Conservation (phyloP, 2,329 filamentous ascomycete genomes). For the Ascochyta koolunga region DNA sequence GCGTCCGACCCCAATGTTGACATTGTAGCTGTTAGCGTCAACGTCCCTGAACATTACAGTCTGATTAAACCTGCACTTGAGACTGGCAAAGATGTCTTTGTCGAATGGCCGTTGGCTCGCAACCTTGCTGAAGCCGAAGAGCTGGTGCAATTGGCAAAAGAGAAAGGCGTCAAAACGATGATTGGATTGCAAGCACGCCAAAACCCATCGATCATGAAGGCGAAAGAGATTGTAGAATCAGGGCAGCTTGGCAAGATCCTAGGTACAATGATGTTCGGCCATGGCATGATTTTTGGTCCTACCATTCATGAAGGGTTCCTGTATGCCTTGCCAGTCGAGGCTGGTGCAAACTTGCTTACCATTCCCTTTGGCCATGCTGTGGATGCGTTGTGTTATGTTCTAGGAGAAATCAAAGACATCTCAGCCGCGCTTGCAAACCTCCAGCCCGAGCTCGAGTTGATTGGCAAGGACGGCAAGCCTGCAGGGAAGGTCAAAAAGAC, state of each 20-base stretch:
- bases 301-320: slow-evolving; percentile 33
- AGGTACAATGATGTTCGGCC: slow-evolving; percentile 40
- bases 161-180: slow-evolving; percentile 52
- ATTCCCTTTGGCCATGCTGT: slow-evolving; percentile 49
- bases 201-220: slow-evolving; percentile 48
- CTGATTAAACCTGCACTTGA: slow-evolving; percentile 52
- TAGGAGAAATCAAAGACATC: slow-evolving; percentile 37
- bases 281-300: slow-evolving; percentile 32
- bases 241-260: slow-evolving; percentile 54
- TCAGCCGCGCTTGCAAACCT: slow-evolving; percentile 34
- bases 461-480: slow-evolving; percentile 27
- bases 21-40: slow-evolving; percentile 54
- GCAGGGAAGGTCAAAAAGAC: slow-evolving; percentile 31
- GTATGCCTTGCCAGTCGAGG: slow-evolving; percentile 57
- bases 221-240: slow-evolving; percentile 51
- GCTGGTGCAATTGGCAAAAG: slow-evolving; percentile 50
- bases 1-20: slow-evolving; percentile 56
- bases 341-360: slow-evolving; percentile 53
- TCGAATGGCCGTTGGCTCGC: slow-evolving; percentile 58
- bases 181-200: slow-evolving; percentile 57
- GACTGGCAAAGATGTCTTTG: slow-evolving; percentile 52
- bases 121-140: slow-evolving; percentile 52
- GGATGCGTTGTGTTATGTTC: slow-evolving; percentile 39
- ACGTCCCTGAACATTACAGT: slow-evolving; percentile 52
- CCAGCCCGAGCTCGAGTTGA: slow-evolving; percentile 25